Conservation (phyloP, 2,329 filamentous ascomycete genomes). For the Aspergillus sp. region DNA sequence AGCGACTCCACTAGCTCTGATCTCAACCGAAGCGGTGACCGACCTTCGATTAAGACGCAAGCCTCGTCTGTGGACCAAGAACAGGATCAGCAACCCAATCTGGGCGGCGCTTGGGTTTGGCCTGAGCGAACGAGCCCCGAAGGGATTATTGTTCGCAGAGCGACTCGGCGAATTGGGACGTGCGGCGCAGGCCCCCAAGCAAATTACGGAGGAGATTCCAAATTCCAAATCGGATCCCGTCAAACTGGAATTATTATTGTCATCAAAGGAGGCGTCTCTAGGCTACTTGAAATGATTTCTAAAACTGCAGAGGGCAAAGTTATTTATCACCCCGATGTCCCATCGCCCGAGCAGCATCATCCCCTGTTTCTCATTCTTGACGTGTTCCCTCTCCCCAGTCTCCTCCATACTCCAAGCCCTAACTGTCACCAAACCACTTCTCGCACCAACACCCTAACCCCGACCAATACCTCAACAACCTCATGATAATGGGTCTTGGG, state of each 20-base stretch:
- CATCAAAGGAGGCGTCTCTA: constrained; percentile 12
- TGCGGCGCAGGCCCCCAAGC: constrained; percentile 20
- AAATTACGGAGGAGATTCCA: constrained; percentile 12
- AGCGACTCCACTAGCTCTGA: constrained; percentile 19
- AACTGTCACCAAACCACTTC: background rate
- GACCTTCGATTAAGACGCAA: constrained; percentile 18
- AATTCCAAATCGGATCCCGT: constrained; percentile 24
- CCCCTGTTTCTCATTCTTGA: background rate
- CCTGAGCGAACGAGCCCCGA: background rate
- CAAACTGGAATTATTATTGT: constrained; percentile 12
- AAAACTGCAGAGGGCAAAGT: constrained; percentile 10
- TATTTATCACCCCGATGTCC: constrained; percentile 18
- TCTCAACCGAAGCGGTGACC: constrained; percentile 13
- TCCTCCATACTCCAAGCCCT: background rate
- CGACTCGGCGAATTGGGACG: constrained; percentile 16
- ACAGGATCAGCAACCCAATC: constrained; percentile 21
- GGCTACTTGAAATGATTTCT: constrained; percentile 13
- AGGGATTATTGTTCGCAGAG: background rate
- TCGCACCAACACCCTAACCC: constrained; percentile 4
- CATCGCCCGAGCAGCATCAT: background rate
- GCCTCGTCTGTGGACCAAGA: constrained; percentile 14
- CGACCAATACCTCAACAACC: background rate
- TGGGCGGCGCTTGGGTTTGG: constrained; percentile 13
- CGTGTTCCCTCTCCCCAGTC: background rate
- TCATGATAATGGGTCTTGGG: constrained; percentile 25